Base-by-base conservation (phyloP, 441 rosid species). In the Croton setiger region DNA sequence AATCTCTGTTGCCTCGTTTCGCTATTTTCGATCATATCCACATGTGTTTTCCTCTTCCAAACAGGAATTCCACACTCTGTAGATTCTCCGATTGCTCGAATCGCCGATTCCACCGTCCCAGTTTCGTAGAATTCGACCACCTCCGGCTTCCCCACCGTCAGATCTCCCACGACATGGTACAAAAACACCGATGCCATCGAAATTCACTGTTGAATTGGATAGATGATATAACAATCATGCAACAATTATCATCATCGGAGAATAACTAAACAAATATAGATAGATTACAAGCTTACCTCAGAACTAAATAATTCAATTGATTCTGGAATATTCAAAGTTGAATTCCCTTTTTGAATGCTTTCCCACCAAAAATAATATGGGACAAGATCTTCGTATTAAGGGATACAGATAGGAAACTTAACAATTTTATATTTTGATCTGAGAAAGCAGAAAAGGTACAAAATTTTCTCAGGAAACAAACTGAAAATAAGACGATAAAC, bases 141-240 rank as follows among this genome's bases (percentile, higher is more conserved):
- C 79, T 92, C 99, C 18, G 98, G 99, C 85, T 94, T 94, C 71
- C 98, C 99, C 67, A 94, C 98, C 37, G 98, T 94, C 73, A 94
- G 88, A 88, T 94, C 99, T 17, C 99, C 99, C 48, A 90, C 98
- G 54, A 92, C 97, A 69, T 94, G 99, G 65, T 94, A 86, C 43
- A 94, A 61, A 61, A 94, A 90, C 76, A 94, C 94, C 7, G 98
- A 94, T 6, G 92, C 97, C 98, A 94, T 94, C 13, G 41, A 67
- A 72, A 74, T 53, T 67, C 12, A 67, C 17, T 55, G 54, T 20
- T 27, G 31, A 27, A 27, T 54, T 12, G 15, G 23, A 70, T 43
- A 17, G n/a, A n/a, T 3, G 8, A 68, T 33, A 31, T 37, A n/a
- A 37, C 47, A 8, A 49, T 31, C 23, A 23, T 17, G 7, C 3